phyloP scores from a whole-genome alignment of 169 alveolate genomes.

The Plasmodium vinckei region DNA sequence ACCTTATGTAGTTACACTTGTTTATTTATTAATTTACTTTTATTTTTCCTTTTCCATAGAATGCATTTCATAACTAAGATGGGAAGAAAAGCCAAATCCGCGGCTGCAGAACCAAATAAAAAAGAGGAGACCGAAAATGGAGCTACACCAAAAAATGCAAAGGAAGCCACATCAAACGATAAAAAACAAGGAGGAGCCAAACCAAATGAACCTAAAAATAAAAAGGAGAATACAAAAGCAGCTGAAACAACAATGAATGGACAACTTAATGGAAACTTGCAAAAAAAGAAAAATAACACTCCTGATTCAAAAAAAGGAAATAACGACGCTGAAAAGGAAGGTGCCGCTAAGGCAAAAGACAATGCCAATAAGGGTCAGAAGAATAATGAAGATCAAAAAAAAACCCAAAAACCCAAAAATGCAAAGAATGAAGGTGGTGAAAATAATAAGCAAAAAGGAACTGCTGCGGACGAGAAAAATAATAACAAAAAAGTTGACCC shows the following conservation, averaged over 20 bases:
- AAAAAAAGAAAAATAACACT: background rate
- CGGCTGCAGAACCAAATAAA: constrained; percentile 19
- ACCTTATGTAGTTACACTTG: too few relatives aligned
- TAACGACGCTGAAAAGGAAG: constrained; percentile 20
- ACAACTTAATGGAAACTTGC: background rate
- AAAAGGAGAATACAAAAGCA: background rate
- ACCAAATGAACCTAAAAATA: constrained; percentile 6
- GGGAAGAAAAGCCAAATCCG: constrained; percentile 61
- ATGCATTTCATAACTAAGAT: constrained; percentile 55
- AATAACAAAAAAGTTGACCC: background rate
- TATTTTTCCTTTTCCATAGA: background rate
- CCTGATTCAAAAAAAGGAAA: constrained; percentile 21
- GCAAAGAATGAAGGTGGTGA: constrained; percentile 13
- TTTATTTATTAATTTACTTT: background rate
- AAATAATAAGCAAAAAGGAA: background rate
- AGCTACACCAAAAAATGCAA: background rate
- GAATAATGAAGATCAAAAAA: constrained; percentile 16
- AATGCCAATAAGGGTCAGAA: background rate
- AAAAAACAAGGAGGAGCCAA: constrained; percentile 32
- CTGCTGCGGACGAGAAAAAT: background rate
- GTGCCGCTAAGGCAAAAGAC: constrained; percentile 2
- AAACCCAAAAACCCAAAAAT: constrained; percentile 15
- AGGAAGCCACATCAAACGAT: constrained; percentile 11
- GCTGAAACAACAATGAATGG: background rate
- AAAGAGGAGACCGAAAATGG: constrained; percentile 1